A percentile compares a stretch with the other conserved stretches of the same genome.
These are phyloP conservation scores for Helianthus tuberosus DNA, from an alignment of 129 eudicot species.

Conservation along the genomic window DNA sequence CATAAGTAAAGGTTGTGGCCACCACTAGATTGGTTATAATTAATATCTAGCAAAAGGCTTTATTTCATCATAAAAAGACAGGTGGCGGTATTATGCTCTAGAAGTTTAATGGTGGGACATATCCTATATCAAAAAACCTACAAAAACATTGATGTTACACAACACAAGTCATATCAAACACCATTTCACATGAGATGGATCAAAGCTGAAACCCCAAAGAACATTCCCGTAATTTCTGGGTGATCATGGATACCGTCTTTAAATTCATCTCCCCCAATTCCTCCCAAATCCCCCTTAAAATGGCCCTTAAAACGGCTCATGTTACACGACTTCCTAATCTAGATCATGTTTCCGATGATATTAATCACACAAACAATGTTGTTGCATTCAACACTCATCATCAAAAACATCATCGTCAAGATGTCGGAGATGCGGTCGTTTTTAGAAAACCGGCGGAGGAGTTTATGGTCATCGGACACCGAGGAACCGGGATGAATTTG, in stretches of 20 bases:
- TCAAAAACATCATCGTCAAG: neutral
- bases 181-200: neutral
- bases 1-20: too few relatives aligned
- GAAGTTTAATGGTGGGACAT: conserved; percentile 1
- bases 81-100: conserved; percentile 1
- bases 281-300: conserved; percentile 33
- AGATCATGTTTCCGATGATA: conserved; percentile 33
- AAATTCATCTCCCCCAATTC: conserved; percentile 21
- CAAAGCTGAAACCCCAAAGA: conserved; percentile 10
- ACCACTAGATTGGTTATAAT: too few relatives aligned
- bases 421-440: neutral
- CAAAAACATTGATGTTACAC: neutral
- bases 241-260: conserved; percentile 25
- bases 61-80: neutral
- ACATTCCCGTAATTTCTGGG: conserved; percentile 33
- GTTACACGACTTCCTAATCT: conserved; percentile 41
- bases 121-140: neutral
- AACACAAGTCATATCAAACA: conserved; percentile 3
- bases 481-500: conserved; percentile 71
- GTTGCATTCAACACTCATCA: neutral
- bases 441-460: neutral
- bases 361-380: conserved; percentile 6
- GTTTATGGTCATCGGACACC: conserved; percentile 67
- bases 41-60: too few relatives aligned
- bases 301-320: conserved; percentile 55